Base-by-base conservation (phyloP, 2,329 filamentous ascomycete genomes). In the Didymosphaeria variabile region DNA sequence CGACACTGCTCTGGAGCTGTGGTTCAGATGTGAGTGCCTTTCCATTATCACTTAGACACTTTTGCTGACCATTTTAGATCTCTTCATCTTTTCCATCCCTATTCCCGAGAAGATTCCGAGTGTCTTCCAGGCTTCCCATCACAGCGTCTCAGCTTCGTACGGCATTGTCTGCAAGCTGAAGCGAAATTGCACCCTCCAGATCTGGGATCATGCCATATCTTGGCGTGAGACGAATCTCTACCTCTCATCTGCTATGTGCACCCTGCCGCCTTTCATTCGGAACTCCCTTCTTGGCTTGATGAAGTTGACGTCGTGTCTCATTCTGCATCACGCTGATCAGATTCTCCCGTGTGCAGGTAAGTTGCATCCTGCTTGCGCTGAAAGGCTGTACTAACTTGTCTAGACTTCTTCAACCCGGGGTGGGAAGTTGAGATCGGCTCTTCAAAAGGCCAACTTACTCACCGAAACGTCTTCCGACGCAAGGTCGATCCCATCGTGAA, bases 401-500 rank as follows among this genome's bases (percentile, higher is more conserved):
- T 83, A 44, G 86, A 87, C 64, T 86, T 88, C 72, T 89, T 88
- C 77, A 89, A 88, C 66, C 87, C 87, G 29, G 86, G 85, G 53
- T 89, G 87, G 87, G 87, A 89, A 67, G 81, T 85, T 4, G 87
- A 89, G 66, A 85, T 88, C 29, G 87, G 87, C 42, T 88, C 85
- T 13, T 82, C 83, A 57, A 83, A 87, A 65, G 86, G 87, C 19
- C 79, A 79, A 17, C 80, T 88, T 44, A 83, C 85, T 58, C 86
- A 87, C 68, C 83, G 85, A 61, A 86, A 86, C 60, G 79, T 81
- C 9, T 88, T 88, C 79, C 79, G 79, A 50, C 82, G 86, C 55
- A 88, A 88, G 70, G 85, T 90, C 46, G 87, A 89, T 64, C 87
- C 87, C 1, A 86, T 90, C 38, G 86, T 89, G 64, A 90, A 90